Evolutionary conservation across 306 rosid genomes (phyloP), one percentile per base, ranked within the genome.

Genomic region (Rosa multiflora): DNA sequence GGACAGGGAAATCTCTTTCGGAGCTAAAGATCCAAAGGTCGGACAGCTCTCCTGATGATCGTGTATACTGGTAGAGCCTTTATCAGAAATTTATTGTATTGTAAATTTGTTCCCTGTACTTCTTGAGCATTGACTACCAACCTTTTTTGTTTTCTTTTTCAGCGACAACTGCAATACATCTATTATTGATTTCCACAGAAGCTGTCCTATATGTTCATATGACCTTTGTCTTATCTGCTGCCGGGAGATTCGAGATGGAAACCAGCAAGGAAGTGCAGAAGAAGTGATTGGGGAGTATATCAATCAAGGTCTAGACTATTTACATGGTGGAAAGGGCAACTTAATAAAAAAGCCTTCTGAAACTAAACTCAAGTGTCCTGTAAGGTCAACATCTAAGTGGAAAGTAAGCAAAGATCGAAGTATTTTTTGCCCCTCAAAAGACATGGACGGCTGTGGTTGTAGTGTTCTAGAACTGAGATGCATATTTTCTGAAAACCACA

Each of bases 211-310:
- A 51, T 94, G 98, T 75, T 81, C 88, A 7, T 90, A 89, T 53
- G 98, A 92, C 81, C 89, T 92, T 32, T 94, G 98, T 79, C 90
- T 94, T n/a, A 72, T 46, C 72, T 94, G 98, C 86, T 94, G 97
- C 79, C 77, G 55, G 21, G 98, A 94, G 87, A 89, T 94, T 80
- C 85, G 89, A 70, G 81, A 77, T 52, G 97, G 93, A 40, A 53
- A 87, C 52, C 85, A 88, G 83, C 76, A 75, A 52, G 96, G 94
- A 10, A 85, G 89, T 71, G 82, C 78, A 42, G 88, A 86, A 63
- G 89, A 89, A 68, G 68, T 85, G 73, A 51, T 67, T 23, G 18
- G 76, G 48, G 79, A 79, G 8, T 87, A 87, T 85, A 75, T 82
- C 76, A 40, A 3, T n/a, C 78, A 13, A n/a, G 94, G 92, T 0